Conservation (phyloP, 179 eudicot genomes). For the Drosera spatulata region DNA sequence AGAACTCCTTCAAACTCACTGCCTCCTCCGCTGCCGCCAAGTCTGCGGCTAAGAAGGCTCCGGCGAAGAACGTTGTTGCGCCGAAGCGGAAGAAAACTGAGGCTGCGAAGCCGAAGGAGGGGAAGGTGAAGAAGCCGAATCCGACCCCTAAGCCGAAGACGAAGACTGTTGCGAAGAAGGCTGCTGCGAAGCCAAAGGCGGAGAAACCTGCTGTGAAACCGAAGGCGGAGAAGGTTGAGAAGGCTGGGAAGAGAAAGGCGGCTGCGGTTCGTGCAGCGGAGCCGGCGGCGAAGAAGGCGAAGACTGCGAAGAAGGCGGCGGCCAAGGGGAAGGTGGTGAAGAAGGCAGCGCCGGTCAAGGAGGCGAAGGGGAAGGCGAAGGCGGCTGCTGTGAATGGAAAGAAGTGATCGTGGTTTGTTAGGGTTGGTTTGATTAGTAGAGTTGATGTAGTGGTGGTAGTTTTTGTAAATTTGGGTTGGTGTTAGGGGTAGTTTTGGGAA, state of each 20-base stretch:
- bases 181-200: conserved; percentile 5
- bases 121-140: too few relatives aligned
- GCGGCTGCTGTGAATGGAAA: conserved; percentile 10
- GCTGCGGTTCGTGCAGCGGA: conserved; percentile 21
- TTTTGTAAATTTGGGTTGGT: conserved; percentile 14
- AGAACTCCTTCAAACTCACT: conserved; percentile 48
- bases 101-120: conserved; percentile 16
- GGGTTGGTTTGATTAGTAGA: too few relatives aligned
- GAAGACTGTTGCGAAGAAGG: conserved; percentile 9
- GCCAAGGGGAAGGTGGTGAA: too few relatives aligned
- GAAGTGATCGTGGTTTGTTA: conserved; percentile 12
- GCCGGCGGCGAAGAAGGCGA: conserved; percentile 13
- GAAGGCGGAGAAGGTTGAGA: conserved; percentile 17
- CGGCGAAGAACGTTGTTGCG: conserved; percentile 10
- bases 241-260: conserved; percentile 19
- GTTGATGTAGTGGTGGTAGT: conserved; percentile 6
- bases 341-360: conserved; percentile 7
- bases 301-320: too few relatives aligned
- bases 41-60: conserved; percentile 17
- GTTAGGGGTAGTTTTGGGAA: too few relatives aligned
- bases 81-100: conserved; percentile 13
- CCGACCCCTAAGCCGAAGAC: conserved; percentile 12
- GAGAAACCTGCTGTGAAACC: too few relatives aligned
- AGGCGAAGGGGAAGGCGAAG: conserved; percentile 8
- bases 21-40: conserved; percentile 10